Conservation (phyloP, 352 stramenopile species). For the Globisporangium yorkense region DNA sequence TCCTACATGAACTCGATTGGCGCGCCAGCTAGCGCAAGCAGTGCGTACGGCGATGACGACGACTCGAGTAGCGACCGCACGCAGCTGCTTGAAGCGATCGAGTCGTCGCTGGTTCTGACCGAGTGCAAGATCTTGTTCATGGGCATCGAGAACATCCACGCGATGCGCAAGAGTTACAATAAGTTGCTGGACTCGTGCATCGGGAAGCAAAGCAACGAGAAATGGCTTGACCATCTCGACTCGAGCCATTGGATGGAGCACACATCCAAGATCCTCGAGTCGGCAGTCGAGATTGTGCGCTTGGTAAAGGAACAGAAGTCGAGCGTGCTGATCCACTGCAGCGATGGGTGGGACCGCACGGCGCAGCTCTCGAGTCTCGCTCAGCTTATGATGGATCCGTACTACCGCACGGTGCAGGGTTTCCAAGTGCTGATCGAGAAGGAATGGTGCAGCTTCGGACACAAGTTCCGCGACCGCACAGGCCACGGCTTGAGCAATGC, state of each 20-base stretch:
- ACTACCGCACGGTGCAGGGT: slow-evolving; percentile 84
- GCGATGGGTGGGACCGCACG: slow-evolving; percentile 97
- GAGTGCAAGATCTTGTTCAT: slow-evolving; percentile 87
- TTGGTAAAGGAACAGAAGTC: slow-evolving; percentile 79
- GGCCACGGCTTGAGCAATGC: slow-evolving; percentile 41
- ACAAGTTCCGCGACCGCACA: slow-evolving; percentile 82
- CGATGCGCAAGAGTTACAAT: slow-evolving; percentile 83
- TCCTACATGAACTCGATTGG: slow-evolving; percentile 5
- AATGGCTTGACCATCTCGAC: slow-evolving; percentile 74
- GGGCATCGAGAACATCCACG: slow-evolving; percentile 92
- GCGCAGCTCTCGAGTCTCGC: slow-evolving; percentile 80
- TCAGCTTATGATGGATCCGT: slow-evolving; percentile 87
- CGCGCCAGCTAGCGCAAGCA: slow-evolving; percentile 2
- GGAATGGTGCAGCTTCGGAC: slow-evolving; percentile 87
- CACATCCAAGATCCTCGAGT: slow-evolving; percentile 73
- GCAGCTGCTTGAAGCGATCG: slow-evolving; percentile 34
- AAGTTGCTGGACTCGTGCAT: slow-evolving; percentile 64
- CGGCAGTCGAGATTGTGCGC: slow-evolving; percentile 76
- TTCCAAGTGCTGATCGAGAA: slow-evolving; percentile 88
- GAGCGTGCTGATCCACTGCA: slow-evolving; percentile 97
- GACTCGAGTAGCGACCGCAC: slow-evolving; percentile 12
- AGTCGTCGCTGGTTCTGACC: slow-evolving; percentile 56
- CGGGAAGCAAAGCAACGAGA: slow-evolving; percentile 61
- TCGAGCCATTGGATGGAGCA: slow-evolving; percentile 75
- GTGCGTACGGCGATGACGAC: slow-evolving; percentile 21